phyloP scores from a whole-genome alignment of 2,329 filamentous ascomycete genomes.

The Pseudogymnoascus sp. region DNA sequence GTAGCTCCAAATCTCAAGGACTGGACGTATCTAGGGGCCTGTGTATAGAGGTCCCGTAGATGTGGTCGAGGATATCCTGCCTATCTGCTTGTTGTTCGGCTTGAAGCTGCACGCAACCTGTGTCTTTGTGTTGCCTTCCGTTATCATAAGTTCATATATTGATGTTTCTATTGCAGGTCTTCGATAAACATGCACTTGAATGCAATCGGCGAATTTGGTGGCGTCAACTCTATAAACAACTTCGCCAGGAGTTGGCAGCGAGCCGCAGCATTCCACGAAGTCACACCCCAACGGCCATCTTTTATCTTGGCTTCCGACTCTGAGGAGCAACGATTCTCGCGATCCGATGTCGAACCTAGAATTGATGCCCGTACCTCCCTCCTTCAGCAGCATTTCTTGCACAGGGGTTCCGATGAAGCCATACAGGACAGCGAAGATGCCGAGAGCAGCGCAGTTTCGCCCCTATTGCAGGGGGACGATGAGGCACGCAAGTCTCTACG shows the following conservation, averaged over 20 bases:
- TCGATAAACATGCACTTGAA: conserved; percentile 52
- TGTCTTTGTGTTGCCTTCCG: neutral
- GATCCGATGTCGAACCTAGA: conserved; percentile 22
- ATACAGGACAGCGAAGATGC: conserved; percentile 23
- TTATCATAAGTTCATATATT: neutral
- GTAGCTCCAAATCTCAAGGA: neutral
- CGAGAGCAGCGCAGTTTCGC: conserved; percentile 15
- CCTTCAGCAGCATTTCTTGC: conserved; percentile 46
- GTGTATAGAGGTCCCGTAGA: neutral
- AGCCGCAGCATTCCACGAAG: conserved; percentile 80
- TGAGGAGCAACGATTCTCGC: conserved; percentile 30
- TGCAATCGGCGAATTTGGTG: conserved; percentile 65
- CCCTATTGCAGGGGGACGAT: conserved; percentile 30
- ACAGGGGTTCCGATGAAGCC: conserved; percentile 25
- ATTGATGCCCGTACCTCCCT: conserved; percentile 30
- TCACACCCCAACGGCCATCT: conserved; percentile 70
- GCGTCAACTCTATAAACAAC: conserved; percentile 88
- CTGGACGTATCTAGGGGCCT: neutral
- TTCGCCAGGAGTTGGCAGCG: conserved; percentile 90
- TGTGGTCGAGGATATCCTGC: neutral
- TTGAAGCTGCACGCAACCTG: neutral
- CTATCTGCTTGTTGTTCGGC: neutral
- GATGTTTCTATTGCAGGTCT: conserved; percentile 37
- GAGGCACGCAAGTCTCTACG: neutral
- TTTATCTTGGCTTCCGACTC: conserved; percentile 59